Conservation (phyloP, 176 grass and related monocot genomes). For the Chrysopogon serrulatus region DNA sequence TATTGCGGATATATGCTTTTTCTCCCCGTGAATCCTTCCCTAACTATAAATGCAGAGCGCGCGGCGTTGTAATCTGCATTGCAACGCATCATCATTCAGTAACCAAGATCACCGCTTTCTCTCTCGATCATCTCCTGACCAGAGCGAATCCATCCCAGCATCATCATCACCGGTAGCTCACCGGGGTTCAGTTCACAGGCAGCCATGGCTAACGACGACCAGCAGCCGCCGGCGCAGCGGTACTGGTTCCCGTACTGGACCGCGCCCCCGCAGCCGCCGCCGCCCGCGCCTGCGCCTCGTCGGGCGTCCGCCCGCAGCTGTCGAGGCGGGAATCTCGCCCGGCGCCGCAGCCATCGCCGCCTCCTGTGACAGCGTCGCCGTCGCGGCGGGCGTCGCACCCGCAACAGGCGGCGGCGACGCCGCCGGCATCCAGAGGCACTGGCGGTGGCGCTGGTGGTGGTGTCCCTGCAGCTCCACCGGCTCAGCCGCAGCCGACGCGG, state of each 20-base stretch:
- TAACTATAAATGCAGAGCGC: background rate
- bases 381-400: constrained; percentile 18
- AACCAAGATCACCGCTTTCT: background rate
- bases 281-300: background rate
- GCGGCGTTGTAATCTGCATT: background rate
- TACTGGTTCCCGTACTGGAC: constrained; percentile 43
- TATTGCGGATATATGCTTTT: background rate
- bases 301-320: background rate
- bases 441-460: background rate
- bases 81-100: background rate
- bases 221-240: constrained; percentile 16
- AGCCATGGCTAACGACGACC: constrained; percentile 30
- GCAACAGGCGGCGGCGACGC: background rate
- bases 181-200: background rate
- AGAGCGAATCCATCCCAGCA: background rate
- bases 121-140: background rate
- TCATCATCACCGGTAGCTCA: background rate
- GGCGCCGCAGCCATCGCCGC: background rate
- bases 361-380: constrained; percentile 13
- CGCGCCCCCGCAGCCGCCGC: background rate
- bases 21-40: background rate
- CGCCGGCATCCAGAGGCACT: background rate
- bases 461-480: background rate
- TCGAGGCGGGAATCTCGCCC: constrained; percentile 13
- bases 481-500: background rate